Conservation (phyloP, 2,329 filamentous ascomycete species). For the Talaromyces piceae region DNA sequence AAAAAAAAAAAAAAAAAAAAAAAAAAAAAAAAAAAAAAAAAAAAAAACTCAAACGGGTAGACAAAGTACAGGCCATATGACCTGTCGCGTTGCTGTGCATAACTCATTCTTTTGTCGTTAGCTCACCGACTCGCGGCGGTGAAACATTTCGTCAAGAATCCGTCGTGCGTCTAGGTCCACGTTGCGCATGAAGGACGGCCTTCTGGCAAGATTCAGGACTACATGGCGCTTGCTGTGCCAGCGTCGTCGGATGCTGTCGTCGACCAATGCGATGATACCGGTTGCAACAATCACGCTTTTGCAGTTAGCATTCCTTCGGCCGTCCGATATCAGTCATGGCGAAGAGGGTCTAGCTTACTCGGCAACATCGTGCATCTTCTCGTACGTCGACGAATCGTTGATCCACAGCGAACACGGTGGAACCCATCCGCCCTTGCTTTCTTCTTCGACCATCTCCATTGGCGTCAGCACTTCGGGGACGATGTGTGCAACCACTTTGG, state of each 20-base stretch:
- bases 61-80: too few relatives aligned
- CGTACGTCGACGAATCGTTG: conserved; percentile 63
- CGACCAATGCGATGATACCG: conserved; percentile 80
- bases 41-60: too few relatives aligned
- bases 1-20: too few relatives aligned
- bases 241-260: conserved; percentile 78
- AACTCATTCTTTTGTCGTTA: background rate
- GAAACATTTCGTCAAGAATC: conserved; percentile 58
- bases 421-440: conserved; percentile 76
- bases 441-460: conserved; percentile 63
- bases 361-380: conserved; percentile 68
- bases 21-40: too few relatives aligned
- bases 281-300: conserved; percentile 85
- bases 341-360: conserved; percentile 58
- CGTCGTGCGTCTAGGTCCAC: conserved; percentile 49
- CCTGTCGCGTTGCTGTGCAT: background rate
- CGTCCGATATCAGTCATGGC: too few relatives aligned
- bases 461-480: conserved; percentile 69
- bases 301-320: too few relatives aligned
- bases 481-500: conserved; percentile 69
- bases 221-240: conserved; percentile 56
- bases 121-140: conserved; percentile 38
- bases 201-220: conserved; percentile 47
- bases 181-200: conserved; percentile 46
- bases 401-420: conserved; percentile 89